Evolutionary conservation across 2,329 filamentous ascomycete genomes (phyloP).

Genomic region (Whalleya microplaca): DNA sequence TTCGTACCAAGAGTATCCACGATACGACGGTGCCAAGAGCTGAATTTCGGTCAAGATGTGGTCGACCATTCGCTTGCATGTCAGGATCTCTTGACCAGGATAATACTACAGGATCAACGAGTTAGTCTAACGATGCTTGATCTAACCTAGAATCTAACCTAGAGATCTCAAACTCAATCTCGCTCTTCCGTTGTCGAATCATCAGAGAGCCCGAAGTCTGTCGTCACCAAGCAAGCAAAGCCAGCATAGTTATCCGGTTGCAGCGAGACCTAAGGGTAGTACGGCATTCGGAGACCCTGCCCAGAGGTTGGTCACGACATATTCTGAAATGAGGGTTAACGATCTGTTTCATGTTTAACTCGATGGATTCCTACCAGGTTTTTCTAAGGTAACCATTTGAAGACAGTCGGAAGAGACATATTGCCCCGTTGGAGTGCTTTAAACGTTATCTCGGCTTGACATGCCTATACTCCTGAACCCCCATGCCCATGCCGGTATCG

Average conservation of each 20-base stretch:
- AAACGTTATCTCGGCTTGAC: conserved; percentile 6
- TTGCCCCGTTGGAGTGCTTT: conserved; percentile 12
- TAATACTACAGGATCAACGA: background rate
- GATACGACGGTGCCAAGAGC: background rate
- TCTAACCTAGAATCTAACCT: too few species aligned
- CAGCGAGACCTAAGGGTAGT: conserved; percentile 24
- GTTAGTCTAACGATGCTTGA: conserved; percentile 1
- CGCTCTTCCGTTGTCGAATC: conserved; percentile 21
- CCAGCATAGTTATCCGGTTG: conserved; percentile 28
- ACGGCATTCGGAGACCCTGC: conserved; percentile 36
- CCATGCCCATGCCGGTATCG: background rate
- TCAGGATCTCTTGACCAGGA: background rate
- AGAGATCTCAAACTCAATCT: conserved; percentile 29
- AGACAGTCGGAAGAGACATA: conserved; percentile 29
- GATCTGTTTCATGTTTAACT: conserved; percentile 34
- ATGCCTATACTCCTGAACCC: conserved; percentile 1
- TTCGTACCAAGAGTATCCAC: conserved; percentile 3
- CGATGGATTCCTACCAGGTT: conserved; percentile 19
- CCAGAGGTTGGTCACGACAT: conserved; percentile 29
- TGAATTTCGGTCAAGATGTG: background rate
- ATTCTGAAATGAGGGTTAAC: conserved; percentile 28
- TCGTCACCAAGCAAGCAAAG: conserved; percentile 25
- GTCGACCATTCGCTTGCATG: background rate
- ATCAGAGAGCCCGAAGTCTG: conserved; percentile 12
- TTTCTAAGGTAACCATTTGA: conserved; percentile 28